Evolutionary conservation across 208 protist species (phyloP), one percentile per base, ranked within the genome.

Genomic region (Leishmania gerbilli): DNA sequence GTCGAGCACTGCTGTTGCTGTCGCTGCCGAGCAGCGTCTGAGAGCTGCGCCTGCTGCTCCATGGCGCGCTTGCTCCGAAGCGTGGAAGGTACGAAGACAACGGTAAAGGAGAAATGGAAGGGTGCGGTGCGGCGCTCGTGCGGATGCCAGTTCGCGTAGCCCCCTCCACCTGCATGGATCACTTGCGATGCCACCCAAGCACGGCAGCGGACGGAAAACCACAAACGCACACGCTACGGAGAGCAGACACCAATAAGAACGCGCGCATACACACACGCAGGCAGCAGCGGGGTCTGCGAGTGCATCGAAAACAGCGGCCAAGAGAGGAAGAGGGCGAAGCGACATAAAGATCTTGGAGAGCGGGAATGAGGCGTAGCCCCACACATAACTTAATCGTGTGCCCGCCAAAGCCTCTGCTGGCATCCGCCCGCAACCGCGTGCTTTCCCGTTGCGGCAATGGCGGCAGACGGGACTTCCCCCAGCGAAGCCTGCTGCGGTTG

Each of bases 1-100:
- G 77, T 40, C 24, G 71, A 24, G 65, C 47, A 21, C 40, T 72
- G 64, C 24, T 72, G 27, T 8, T 75, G 56, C 56, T 64, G 55
- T 40, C 74, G 81, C 31, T 82, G 58, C 72, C 69, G 55, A 5
- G 55, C 60, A 55, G 11, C 76, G 27, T 42, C 45, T 27, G 58
- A 34, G 40, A 71, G 76, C 21, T 51, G 53, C 42, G 34, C 34
- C 21, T 87, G 69, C 49, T 78, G 65, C 68, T 74, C 69, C 69
- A 67, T 47, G 53, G 15, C 58, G 72, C 53, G 24, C 51, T 15
- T 56, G 31, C 72, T 58, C n/a, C 42, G 24, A 31, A 53, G 3
- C 1, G 45, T 2, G 27, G 19, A 4, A 6, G 8, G 68, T 49
- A 42, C 49, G 51, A 62, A 40, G 21, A 40, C 31, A 19, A 21